Evolutionary conservation across 129 eudicot genomes (phyloP), one percentile per base, ranked within the genome.

Genomic region (Helianthus annuus): DNA sequence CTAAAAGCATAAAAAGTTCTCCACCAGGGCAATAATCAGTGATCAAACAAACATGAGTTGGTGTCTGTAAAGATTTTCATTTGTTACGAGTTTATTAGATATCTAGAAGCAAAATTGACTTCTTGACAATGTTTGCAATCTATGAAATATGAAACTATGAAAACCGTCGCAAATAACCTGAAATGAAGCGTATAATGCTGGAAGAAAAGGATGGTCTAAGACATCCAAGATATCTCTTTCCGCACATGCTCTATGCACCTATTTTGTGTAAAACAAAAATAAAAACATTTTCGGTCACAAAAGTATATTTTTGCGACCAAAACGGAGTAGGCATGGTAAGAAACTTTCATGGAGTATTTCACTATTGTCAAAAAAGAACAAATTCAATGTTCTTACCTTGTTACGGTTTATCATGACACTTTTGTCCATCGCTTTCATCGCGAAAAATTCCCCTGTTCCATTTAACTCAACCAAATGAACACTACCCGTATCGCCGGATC

Each of bases 401-500:
- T 95, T 95, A 55, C 97, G 85, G 46, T 95, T 95, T 40, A 95
- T 91, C 99, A 95, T 95, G 27, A 88, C 76, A 69, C 87, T 77
- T 84, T 95, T 95, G 72, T 95, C 99, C 99, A 95, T 95, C 55
- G 99, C 97, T 82, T 91, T 95, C 99, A 95, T 95, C 9, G 99
- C 99, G 72, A 90, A 95, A n/a, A 48, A 54, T 48, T 90, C 90
- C 3, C 89, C 96, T 3, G 96, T 88, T 70, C 90, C 97, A 61
- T 85, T 70, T 73, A 95, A 82, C 78, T 95, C 97, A 29, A 95
- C 99, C 76, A 95, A 75, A 85, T 95, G 99, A 83, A 95, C 99
- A 85, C 97, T 95, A 59, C 99, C 97, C 4, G 99, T 95, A 62
- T 95, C 99, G 11, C 99, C 99, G 39, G 91, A 83, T 80, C 99